Percentiles rank a stretch among this genome's conserved stretches.
Conservation (phyloP, 345 rosid genomes). For the Aegle marmelos region DNA sequence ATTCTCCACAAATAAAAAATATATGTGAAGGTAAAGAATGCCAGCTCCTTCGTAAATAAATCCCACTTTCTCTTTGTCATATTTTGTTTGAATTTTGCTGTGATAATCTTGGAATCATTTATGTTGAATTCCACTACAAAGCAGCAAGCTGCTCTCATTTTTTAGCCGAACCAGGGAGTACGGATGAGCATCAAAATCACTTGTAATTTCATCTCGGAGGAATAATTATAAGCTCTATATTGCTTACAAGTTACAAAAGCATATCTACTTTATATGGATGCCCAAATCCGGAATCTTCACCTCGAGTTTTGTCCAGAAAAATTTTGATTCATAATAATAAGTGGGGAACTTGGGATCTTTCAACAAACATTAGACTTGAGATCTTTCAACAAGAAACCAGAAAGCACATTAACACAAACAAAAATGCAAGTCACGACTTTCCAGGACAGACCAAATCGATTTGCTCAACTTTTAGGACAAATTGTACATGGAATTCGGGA, state of each 20-base stretch:
- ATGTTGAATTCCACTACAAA: neutral
- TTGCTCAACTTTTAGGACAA: conserved; percentile 21
- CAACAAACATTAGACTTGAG: neutral
- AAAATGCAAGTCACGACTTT: neutral
- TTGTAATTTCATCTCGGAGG: no score
- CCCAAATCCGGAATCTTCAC: neutral
- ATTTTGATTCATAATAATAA: neutral
- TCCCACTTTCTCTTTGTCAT: neutral
- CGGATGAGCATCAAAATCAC: no score
- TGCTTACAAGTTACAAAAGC: neutral
- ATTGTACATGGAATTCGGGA: conserved; percentile 81
- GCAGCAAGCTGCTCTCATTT: neutral
- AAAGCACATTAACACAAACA: neutral
- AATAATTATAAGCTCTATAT: neutral
- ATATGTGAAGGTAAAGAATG: no score
- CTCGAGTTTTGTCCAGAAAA: neutral
- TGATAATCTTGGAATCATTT: neutral
- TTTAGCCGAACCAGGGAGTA: neutral
- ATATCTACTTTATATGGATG: conserved; percentile 1
- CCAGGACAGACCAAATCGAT: neutral
- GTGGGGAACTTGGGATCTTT: neutral
- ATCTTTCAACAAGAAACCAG: neutral
- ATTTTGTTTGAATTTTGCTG: neutral
- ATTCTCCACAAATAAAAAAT: no score
- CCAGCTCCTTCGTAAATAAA: no score